phyloP scores from a whole-genome alignment of 176 grass and related monocot species.

The Hyparrhenia diplandra region DNA sequence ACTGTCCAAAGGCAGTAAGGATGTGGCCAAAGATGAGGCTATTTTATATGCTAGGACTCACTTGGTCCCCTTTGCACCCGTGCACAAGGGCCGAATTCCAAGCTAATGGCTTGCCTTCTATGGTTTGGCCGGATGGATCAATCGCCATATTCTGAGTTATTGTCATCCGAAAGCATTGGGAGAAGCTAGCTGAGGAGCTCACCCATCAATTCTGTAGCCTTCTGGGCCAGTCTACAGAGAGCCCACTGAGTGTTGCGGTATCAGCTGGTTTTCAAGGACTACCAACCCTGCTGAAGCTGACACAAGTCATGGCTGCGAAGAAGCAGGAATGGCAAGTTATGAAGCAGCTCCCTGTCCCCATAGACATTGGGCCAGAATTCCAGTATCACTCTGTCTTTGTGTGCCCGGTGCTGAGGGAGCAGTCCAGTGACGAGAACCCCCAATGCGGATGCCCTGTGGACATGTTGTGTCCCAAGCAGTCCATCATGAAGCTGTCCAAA shows the following conservation, averaged over 20 bases:
- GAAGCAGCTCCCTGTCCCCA: conserved; percentile 81
- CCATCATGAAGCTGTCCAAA: conserved; percentile 75
- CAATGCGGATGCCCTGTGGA: conserved; percentile 93
- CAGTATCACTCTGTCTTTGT: conserved; percentile 89
- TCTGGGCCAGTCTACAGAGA: conserved; percentile 60
- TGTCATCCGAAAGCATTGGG: conserved; percentile 59
- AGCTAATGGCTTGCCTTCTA: conserved; percentile 69
- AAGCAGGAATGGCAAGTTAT: conserved; percentile 89
- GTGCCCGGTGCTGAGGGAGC: conserved; percentile 81
- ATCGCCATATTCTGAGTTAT: conserved; percentile 73
- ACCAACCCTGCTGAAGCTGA: conserved; percentile 73
- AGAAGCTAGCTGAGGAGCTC: conserved; percentile 61
- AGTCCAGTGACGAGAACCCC: conserved; percentile 84
- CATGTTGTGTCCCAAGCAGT: conserved; percentile 84
- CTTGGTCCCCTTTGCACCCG: conserved; percentile 45
- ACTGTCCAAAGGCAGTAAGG: conserved; percentile 50
- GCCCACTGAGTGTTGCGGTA: conserved; percentile 52
- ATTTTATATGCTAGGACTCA: conserved; percentile 60
- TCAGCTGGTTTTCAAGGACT: conserved; percentile 81
- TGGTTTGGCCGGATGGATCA: conserved; percentile 65
- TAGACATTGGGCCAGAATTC: conserved; percentile 73
- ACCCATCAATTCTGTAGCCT: conserved; percentile 74
- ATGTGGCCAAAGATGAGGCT: conserved; percentile 39
- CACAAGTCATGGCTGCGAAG: conserved; percentile 61
- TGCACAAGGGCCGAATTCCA: conserved; percentile 57